Base-by-base conservation (phyloP, 2,329 filamentous ascomycete genomes). In the Alternaria conjuncta region DNA sequence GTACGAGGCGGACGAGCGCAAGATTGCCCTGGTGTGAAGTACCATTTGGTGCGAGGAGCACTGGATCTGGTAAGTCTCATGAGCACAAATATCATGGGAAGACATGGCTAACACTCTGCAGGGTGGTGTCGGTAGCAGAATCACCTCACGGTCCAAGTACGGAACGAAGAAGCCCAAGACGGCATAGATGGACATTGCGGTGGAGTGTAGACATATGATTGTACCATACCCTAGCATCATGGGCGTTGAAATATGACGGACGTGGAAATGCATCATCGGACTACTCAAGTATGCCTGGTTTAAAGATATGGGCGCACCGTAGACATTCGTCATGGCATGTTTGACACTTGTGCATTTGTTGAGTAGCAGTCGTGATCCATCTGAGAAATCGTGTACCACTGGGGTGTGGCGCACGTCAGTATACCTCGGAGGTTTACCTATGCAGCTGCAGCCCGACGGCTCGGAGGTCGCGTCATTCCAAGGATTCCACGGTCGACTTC, bases 1-100 rank as follows among this genome's bases (percentile, higher is more conserved):
- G 94, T 99, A n/a, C 87, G 96, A 70, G 96, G 96, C 62, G 96
- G 96, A 3, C 87, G 96, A 79, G 90, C 89, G 69, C 96, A 98
- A 87, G 96, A 99, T 89, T 99, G 96, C 84, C 96, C 96, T 65
- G 96, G 96, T 90, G 96, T 99, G 82, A 90, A 94, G 78, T 99
- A 99, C 80, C 93, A 96, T 81, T 84, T 97, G 75, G 92, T 99
- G 45, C 86, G 96, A 78, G 96, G 96, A 30, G 93, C 94, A 20
- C 84, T 97, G 82, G 96, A 99, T 87, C 81, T 99, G 88, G 94
- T 97, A 85, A 76, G 92, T 87, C 51, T 21, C 23, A 6, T 5
- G 10, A 11, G 8, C 15, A 21, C 11, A 15, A 9, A 4, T 25
- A 44, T 18, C 5, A 12, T n/a, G 21, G 9, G 44, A 32, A 11